Evolutionary conservation across 2,329 filamentous ascomycete genomes (phyloP).

Genomic region (Fusarium camptoceras): DNA sequence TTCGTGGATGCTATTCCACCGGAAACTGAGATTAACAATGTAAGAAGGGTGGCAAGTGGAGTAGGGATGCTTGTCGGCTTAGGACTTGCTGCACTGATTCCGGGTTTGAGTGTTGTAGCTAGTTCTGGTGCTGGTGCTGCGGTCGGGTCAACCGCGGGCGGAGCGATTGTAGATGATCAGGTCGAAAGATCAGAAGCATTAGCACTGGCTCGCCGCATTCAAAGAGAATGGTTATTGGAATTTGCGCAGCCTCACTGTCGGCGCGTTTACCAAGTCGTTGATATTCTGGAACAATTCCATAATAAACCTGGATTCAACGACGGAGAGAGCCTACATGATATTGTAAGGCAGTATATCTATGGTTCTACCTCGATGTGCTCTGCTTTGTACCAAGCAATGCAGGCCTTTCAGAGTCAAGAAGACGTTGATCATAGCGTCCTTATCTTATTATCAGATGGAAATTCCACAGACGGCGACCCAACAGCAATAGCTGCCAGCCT

Average conservation of each 20-base stretch:
- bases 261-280: not conserved
- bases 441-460: not conserved
- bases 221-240: not conserved
- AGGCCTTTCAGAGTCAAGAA: not conserved
- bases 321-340: not conserved
- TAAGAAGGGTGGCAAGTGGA: no score
- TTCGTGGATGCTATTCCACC: no score
- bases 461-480: not conserved
- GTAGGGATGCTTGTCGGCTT: no score
- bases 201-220: rapidly evolving
- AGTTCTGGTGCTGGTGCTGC: no score
- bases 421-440: not conserved
- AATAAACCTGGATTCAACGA: not conserved
- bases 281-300: not conserved
- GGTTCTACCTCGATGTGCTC: rapidly evolving
- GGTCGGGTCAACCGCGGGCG: no score
- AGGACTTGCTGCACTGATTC: no score
- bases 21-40: no score
- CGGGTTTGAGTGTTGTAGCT: no score
- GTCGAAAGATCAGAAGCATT: not conserved
- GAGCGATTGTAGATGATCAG: not conserved
- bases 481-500: not conserved
- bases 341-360: not conserved
- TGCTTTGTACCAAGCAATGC: rapidly evolving
- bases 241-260: not conserved